These are phyloP conservation scores for Trichoderma endophyticum DNA, from an alignment of 2,329 filamentous ascomycete genomes.

Conservation along the genomic window DNA sequence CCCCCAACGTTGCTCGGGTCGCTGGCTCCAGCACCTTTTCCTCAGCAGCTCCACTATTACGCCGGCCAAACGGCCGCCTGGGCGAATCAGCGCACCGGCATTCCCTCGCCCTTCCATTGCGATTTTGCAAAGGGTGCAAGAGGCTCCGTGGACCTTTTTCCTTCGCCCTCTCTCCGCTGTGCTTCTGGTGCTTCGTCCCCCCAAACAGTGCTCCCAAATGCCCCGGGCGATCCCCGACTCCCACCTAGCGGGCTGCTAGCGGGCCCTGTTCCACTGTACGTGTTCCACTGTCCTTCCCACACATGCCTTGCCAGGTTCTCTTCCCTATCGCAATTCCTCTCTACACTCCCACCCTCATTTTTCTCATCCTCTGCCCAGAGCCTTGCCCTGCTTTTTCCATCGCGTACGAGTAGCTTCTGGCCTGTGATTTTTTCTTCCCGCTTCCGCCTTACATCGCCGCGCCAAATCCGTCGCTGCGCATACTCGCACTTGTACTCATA, in stretches of 20 bases:
- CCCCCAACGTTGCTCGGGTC: constrained; percentile 1
- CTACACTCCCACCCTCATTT: constrained; percentile 1
- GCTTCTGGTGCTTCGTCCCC: neutral
- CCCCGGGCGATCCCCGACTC: neutral
- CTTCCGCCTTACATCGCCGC: neutral
- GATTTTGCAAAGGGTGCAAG: neutral
- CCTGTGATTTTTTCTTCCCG: neutral
- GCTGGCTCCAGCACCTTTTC: constrained; percentile 21
- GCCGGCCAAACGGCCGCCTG: constrained; percentile 55
- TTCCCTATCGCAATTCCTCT: constrained; percentile 13
- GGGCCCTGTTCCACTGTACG: neutral
- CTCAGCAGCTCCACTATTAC: constrained; percentile 51
- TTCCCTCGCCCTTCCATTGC: constrained; percentile 25
- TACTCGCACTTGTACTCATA: neutral
- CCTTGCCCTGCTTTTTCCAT: constrained; percentile 8
- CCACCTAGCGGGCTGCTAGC: constrained; percentile 7
- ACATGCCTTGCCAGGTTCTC: neutral
- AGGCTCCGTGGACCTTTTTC: neutral
- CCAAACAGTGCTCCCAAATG: neutral
- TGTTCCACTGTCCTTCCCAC: constrained; percentile 10
- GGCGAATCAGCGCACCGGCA: constrained; percentile 35
- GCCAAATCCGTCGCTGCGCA: neutral
- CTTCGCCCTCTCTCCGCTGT: neutral
- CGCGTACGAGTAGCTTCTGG: neutral
- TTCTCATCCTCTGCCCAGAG: constrained; percentile 12